Evolutionary conservation across 495 filamentous ascomycete genomes (phyloP), one percentile per base, ranked within the genome.

Genomic region (Penicillium parvum): DNA sequence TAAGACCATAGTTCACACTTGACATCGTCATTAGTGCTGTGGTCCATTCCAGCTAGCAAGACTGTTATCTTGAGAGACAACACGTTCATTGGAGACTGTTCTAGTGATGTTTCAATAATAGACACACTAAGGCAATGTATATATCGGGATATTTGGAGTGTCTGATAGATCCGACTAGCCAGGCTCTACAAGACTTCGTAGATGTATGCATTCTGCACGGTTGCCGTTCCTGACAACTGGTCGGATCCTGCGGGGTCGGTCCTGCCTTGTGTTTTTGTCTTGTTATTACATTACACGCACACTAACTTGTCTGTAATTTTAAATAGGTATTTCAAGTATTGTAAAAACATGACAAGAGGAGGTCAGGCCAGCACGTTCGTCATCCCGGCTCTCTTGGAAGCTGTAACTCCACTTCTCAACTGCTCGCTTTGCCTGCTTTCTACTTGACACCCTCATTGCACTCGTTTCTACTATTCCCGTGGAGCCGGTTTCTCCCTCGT

Each of bases 361-460:
- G n/a, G 48, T 29, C 16, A 7, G 35, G 8, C 35, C 41, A 37
- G 12, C 12, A 49, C 43, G 40, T 52, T 27, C 53, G 53, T 57
- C 56, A 57, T 60, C 28, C 50, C 29, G n/a, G n/a, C n/a, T n/a
- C n/a, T n/a, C n/a, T n/a, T n/a, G 42, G 44, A 49, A 57, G 53
- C 53, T 60, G 39, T 47, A 49, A 57, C 57, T 57, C 41, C 47
- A 53, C 50, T 45, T 46, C 54, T 47, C 32, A 42, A 45, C 48
- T 52, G 38, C 41, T 48, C 35, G 15, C 40, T 37, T 35, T 22
- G 17, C 21, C 28, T 44, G 32, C 34, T 37, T 29, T 52, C 40
- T 29, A 29, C 17, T 10, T 37, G n/a, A 41, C 26, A 19, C 22
- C 17, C n/a, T 16, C 34, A 12, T 37, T 32, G 36, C 19, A 45